Evolutionary conservation across 2,329 filamentous ascomycete species (phyloP).

Genomic region (Fusarium staphyleae): DNA sequence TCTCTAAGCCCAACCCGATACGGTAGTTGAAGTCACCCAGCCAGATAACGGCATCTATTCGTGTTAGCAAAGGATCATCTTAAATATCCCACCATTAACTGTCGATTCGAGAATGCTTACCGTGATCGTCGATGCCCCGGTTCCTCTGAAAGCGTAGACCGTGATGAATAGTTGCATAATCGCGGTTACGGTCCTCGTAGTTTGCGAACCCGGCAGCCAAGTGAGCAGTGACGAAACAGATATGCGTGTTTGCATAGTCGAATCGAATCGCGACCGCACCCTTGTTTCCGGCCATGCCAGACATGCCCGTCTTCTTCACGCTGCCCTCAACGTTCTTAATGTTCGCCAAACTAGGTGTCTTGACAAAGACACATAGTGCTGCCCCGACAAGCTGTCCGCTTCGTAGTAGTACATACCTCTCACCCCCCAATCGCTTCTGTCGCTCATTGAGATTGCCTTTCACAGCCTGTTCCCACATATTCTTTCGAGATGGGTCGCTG

Average conservation of each 20-base stretch:
- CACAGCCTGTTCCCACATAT: slow-evolving; percentile 86
- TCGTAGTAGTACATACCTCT: slow-evolving; percentile 87
- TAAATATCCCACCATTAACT: neutral
- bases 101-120: slow-evolving; percentile 47
- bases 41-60: slow-evolving; percentile 80
- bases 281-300: slow-evolving; percentile 97
- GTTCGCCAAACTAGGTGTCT: slow-evolving; percentile 73
- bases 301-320: slow-evolving; percentile 93
- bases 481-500: slow-evolving; percentile 85
- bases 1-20: slow-evolving; percentile 83
- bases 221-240: slow-evolving; percentile 97
- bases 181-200: slow-evolving; percentile 93
- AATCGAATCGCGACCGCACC: slow-evolving; percentile 95
- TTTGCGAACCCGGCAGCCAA: slow-evolving; percentile 95
- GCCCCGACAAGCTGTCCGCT: slow-evolving; percentile 95
- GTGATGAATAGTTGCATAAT: slow-evolving; percentile 87
- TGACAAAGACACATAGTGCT: slow-evolving; percentile 90
- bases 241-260: slow-evolving; percentile 89
- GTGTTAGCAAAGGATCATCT: slow-evolving; percentile 32
- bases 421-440: slow-evolving; percentile 68
- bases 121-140: slow-evolving; percentile 89
- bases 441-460: slow-evolving; percentile 77
- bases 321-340: slow-evolving; percentile 98
- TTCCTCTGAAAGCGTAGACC: slow-evolving; percentile 92
- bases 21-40: slow-evolving; percentile 98